Percentiles rank a stretch among this genome's conserved stretches.
These are phyloP conservation scores for Eucalyptus virginea DNA, from an alignment of 345 rosid species.

Conservation along the genomic window DNA sequence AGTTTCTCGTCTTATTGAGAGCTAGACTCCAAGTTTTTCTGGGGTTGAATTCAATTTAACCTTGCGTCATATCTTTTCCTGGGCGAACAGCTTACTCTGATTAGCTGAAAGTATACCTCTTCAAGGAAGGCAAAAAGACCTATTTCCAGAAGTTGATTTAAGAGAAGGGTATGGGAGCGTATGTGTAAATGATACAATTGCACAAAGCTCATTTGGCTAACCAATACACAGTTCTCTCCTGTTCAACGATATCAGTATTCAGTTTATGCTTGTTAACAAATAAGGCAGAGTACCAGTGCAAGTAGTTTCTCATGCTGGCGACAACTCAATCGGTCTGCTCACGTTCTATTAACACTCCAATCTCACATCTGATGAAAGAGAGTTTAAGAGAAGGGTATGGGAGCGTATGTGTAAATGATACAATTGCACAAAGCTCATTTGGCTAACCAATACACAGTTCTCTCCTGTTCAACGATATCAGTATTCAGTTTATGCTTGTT, in stretches of 20 bases:
- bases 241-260: neutral
- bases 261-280: neutral
- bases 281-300: neutral
- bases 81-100: neutral
- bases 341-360: neutral
- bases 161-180: neutral
- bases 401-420: neutral
- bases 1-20: neutral
- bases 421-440: neutral
- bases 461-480: neutral
- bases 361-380: neutral
- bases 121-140: neutral
- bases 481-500: neutral
- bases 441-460: neutral
- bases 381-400: neutral
- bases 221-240: neutral
- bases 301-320: neutral
- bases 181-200: neutral
- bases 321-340: neutral
- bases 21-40: neutral
- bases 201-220: neutral
- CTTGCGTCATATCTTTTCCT: neutral
- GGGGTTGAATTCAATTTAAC: neutral
- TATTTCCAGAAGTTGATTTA: neutral
- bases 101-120: neutral